Evolutionary conservation across 345 rosid genomes (phyloP).

Genomic region (Eucalyptus tenuipes): DNA sequence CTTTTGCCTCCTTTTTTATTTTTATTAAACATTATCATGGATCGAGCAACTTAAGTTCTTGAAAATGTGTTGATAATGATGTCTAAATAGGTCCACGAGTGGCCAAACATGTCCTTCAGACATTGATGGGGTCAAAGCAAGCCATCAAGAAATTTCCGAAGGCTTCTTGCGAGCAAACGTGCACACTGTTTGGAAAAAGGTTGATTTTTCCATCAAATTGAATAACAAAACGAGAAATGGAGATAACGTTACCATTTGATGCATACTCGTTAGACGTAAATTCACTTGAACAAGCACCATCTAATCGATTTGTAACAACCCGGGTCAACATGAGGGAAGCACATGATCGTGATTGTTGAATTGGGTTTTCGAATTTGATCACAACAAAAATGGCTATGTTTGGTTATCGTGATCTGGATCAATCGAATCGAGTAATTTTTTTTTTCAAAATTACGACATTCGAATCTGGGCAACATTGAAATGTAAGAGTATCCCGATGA

Average conservation of each 20-base stretch:
- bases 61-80: background rate
- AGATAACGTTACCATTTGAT: background rate
- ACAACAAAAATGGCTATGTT: background rate
- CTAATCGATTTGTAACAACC: background rate
- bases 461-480: background rate
- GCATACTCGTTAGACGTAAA: background rate
- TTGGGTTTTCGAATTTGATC: background rate
- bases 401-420: no score
- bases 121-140: background rate
- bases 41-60: background rate
- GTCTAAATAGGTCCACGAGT: background rate
- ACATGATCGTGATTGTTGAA: background rate
- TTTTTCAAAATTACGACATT: background rate
- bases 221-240: background rate
- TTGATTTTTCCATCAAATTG: background rate
- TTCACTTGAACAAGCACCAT: background rate
- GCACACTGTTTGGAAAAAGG: background rate
- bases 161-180: background rate
- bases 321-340: fast-evolving
- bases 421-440: no score
- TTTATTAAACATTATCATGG: background rate
- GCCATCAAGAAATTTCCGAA: background rate
- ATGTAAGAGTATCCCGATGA: background rate
- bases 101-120: background rate
- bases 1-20: background rate